Evolutionary conservation across 257 asterid species (phyloP), one percentile per base, ranked within the genome.

Genomic region (Fraxinus excelsior): DNA sequence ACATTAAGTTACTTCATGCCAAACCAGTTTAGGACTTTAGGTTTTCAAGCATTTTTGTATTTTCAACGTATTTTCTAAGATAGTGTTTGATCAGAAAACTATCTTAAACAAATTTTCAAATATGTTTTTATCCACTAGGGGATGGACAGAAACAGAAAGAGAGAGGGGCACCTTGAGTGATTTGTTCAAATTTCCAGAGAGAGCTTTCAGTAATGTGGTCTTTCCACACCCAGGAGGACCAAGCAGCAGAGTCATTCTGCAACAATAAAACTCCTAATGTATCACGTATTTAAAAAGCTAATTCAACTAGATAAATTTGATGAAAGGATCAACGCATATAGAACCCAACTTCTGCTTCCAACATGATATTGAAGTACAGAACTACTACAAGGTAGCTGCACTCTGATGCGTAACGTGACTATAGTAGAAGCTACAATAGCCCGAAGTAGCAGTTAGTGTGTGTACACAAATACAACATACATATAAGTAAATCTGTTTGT

Each of bases 151-250:
- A 19, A 72, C 53, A 38, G 18, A 46, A 35, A 35, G 25, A 67
- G 44, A 29, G 7, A 28, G 31, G 19, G 32, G 26, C 62, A 84
- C 97, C 97, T 90, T 84, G 25, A 90, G 90, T 60, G 90, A 79
- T 73, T 85, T 85, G 84, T 82, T 84, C 67, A 88, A 84, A 83
- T 82, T 85, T 81, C 96, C 96, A 53, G 96, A 88, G 66, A 92
- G 85, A 58, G 92, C 91, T 84, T 90, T 92, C 88, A 90, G 81
- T 23, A 90, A 72, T 74, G 96, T 83, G 40, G 97, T 88, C 84
- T 92, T 92, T 77, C 97, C 92, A 40, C 92, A 82, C 51, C 96
- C 94, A 21, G 96, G 96, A 82, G 95, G 93, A 56, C 94, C 96
- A 75, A 90, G 93, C 74, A 91, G 71, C 14, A 91, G 87, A 42